Evolutionary conservation across 1,284 basidiomycete species (phyloP), one percentile per base, ranked within the genome.

Genomic region (Paramarasmius palmivorus): DNA sequence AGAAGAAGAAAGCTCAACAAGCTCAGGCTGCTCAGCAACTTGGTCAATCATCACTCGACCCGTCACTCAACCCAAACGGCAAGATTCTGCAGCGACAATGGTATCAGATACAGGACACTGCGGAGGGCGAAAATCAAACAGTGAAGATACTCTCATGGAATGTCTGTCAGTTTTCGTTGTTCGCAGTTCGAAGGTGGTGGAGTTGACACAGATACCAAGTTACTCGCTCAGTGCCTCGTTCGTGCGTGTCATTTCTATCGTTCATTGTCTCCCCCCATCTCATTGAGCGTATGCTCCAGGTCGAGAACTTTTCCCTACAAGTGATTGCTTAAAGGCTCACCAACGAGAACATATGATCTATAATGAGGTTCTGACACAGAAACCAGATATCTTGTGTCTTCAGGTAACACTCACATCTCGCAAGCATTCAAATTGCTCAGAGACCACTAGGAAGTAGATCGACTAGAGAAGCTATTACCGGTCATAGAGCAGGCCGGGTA

Each of bases 291-390:
- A n/a, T n/a, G n/a, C n/a, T 35, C 9, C 61, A 94, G 92, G 92
- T 35, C 81, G 93, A 41, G 85, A 92, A 50, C 76, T 95, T 39
- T 95, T 95, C 63, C 93, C 93, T 3, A 87, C 83, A 6, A 89
- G 88, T 62, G 84, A 91, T 63, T 93, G 91, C 63, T 73, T 95
- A 50, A 90, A 89, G 70, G 87, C 83, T 49, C 65, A 64, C 20
- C 83, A 90, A 65, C 77, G 93, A 57, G 83, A 86, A 60, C 78
- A 83, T 12, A 89, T 95, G 88, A 71, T 93, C 10, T 78, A 84
- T 59, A 75, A 77, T 45, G 93, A 95, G 68, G 77, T 95, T 26
- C 68, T 82, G 22, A 76, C 77, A 2, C 82, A 88, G 53, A 63
- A 79, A 22, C 83, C 88, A 1, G 90, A 95, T 67, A 81, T 95